Conservation (phyloP, 768 basidiomycete species). For the Coprinellus aureogranulatus region DNA sequence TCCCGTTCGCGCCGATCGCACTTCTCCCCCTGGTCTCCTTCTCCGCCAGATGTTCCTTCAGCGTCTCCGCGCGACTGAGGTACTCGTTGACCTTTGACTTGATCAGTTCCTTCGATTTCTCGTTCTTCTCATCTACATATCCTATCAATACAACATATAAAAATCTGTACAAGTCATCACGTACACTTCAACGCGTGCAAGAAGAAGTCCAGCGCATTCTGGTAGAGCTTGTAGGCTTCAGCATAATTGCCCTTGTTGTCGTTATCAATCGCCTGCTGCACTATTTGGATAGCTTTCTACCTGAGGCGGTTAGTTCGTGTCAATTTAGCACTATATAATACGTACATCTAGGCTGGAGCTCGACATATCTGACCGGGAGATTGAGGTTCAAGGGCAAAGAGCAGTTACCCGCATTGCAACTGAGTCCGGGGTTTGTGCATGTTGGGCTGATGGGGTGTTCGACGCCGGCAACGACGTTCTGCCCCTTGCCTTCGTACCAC, state of each 20-base stretch:
- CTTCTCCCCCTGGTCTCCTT: conserved; percentile 61
- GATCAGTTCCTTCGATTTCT: conserved; percentile 84
- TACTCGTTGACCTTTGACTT: conserved; percentile 88
- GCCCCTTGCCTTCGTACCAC: no score
- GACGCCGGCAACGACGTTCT: no score
- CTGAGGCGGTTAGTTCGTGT: conserved; percentile 5
- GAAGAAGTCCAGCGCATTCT: conserved; percentile 96
- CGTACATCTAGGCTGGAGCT: conserved; percentile 50
- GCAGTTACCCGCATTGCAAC: not conserved
- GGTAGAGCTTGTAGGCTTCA: conserved; percentile 92
- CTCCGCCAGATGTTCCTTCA: conserved; percentile 78
- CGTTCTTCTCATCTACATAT: conserved; percentile 65
- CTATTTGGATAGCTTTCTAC: conserved; percentile 78
- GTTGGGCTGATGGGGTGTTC: no score
- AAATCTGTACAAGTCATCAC: conserved; percentile 19
- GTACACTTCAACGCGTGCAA: conserved; percentile 94
- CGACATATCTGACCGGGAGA: conserved; percentile 32
- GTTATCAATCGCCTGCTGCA: conserved; percentile 89
- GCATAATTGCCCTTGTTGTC: conserved; percentile 91
- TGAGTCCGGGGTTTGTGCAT: no score
- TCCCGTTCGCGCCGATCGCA: conserved; percentile 49
- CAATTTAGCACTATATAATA: not conserved
- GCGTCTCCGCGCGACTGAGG: conserved; percentile 83
- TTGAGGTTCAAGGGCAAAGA: conserved; percentile 16
- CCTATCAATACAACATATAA: not conserved